Evolutionary conservation across 2,329 filamentous ascomycete species (phyloP).

Genomic region (Alternaria solani): DNA sequence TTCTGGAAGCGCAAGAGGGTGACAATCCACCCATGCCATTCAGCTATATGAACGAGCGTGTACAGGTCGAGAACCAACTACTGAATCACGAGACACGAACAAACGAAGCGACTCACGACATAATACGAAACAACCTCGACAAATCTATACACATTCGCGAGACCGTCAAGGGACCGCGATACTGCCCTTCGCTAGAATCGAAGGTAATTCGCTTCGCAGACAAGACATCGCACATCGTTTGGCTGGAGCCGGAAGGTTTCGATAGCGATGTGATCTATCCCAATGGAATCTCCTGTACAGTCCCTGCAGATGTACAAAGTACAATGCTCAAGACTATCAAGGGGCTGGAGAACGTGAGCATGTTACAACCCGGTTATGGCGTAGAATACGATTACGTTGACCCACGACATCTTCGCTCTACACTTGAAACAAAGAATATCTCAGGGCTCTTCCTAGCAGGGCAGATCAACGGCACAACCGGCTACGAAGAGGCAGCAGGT

Average conservation of each 20-base stretch:
- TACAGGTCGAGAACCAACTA: conserved; percentile 82
- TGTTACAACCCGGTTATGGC: conserved; percentile 95
- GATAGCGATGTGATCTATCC: conserved; percentile 90
- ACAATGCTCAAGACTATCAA: conserved; percentile 83
- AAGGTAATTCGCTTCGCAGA: conserved; percentile 89
- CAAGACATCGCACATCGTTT: conserved; percentile 85
- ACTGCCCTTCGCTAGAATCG: conserved; percentile 93
- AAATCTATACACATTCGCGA: conserved; percentile 97
- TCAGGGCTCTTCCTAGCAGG: conserved; percentile 88
- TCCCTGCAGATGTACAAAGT: conserved; percentile 87
- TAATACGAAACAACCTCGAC: conserved; percentile 89
- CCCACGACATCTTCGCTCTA: conserved; percentile 84
- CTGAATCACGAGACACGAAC: conserved; percentile 89
- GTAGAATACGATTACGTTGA: conserved; percentile 99
- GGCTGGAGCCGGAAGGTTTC: conserved; percentile 97
- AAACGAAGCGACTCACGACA: conserved; percentile 79
- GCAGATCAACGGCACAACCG: conserved; percentile 97
- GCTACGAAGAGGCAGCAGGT: conserved; percentile 95
- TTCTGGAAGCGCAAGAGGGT: conserved; percentile 76
- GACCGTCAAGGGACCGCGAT: conserved; percentile 90
- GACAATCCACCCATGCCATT: conserved; percentile 90
- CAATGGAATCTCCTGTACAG: conserved; percentile 96
- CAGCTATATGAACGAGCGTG: conserved; percentile 83
- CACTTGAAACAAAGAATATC: conserved; percentile 93
- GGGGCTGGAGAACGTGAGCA: conserved; percentile 87